Base-by-base conservation (phyloP, 1,284 basidiomycete genomes). In the Ustilago curta region DNA sequence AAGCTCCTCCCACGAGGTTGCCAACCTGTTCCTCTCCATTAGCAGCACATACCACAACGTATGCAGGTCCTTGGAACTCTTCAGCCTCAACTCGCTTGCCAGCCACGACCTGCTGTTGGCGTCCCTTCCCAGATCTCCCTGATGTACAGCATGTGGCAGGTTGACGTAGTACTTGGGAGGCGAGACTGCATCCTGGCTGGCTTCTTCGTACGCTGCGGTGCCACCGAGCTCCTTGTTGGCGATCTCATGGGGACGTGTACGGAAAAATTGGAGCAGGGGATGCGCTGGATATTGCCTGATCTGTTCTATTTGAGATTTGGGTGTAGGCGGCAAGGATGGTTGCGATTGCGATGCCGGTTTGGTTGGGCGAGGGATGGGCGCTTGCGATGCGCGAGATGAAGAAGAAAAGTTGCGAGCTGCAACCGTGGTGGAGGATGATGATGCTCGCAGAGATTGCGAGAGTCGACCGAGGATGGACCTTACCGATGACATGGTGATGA, bases 21-120 rank as follows among this genome's bases (percentile, higher is more conserved):
- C 78, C 35, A 84, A 56, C 29, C 74, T 55, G 49, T 84, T 84
- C 25, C 80, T 62, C 71, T 84, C 83, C 62, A 77, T 68, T n/a
- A 81, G 51, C 14, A 80, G 62, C 29, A 80, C 75, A 58, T 84
- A 84, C 83, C 83, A 84, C 39, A 84, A 74, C 16, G 78, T 77
- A 56, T 84, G 83, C 49, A 84, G 69, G 42, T 84, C 83, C 37
- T 77, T 66, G 25, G 71, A 76, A 35, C 76, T 79, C 67, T 84
- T 84, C 9, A 74, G 52, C 8, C 83, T 55, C 37, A 84, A 53
- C 48, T 84, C 83, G 35, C 79, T 67, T 2, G 82, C 81, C 16
- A 78, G 52, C 80, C 83, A 84, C 5, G 71, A 61, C 8, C 82
- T 67, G 37, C 67, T 66, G 16, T 70, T 57, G 6, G 52, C 48